phyloP scores from a whole-genome alignment of 1,139 yeast species.

The Kurtzmaniella natalensis region DNA sequence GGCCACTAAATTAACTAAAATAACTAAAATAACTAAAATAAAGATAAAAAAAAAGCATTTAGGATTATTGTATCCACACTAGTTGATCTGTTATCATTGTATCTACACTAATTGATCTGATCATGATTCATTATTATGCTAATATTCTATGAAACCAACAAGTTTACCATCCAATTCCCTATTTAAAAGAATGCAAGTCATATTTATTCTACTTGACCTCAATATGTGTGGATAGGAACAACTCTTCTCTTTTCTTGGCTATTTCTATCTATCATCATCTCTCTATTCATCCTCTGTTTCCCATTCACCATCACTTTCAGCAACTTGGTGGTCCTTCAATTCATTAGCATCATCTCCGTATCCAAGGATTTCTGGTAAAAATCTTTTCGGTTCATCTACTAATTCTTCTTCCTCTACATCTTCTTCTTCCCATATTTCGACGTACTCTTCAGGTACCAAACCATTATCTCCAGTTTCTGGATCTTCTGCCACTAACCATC shows the following conservation, averaged over 20 bases:
- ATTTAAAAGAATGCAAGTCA: too few relatives aligned
- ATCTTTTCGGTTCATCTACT: slow-evolving; percentile 44
- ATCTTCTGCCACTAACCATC: slow-evolving; percentile 95
- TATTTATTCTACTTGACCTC: too few relatives aligned
- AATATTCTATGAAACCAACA: too few relatives aligned
- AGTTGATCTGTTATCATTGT: too few relatives aligned
- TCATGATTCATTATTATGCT: too few relatives aligned
- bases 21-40: too few relatives aligned
- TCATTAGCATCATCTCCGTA: slow-evolving; percentile 6
- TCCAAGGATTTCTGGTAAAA: slow-evolving; percentile 38
- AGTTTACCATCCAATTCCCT: too few relatives aligned
- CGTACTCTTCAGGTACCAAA: slow-evolving; percentile 92
- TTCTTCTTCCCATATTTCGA: slow-evolving; percentile 46
- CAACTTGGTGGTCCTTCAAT: slow-evolving; percentile 1
- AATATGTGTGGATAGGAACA: too few relatives aligned
- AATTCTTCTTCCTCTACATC: slow-evolving; percentile 15
- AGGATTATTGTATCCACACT: too few relatives aligned
- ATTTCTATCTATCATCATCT: neutral
- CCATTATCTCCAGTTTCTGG: slow-evolving; percentile 81
- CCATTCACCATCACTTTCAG: slow-evolving; percentile 3
- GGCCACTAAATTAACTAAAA: too few relatives aligned
- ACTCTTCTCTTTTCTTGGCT: neutral
- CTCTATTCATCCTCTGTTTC: neutral
- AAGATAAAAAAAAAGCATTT: too few relatives aligned
- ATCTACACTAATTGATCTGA: too few relatives aligned